Conservation (phyloP, 2,329 filamentous ascomycete genomes). For the Monilinia vaccinii-corymbosi region DNA sequence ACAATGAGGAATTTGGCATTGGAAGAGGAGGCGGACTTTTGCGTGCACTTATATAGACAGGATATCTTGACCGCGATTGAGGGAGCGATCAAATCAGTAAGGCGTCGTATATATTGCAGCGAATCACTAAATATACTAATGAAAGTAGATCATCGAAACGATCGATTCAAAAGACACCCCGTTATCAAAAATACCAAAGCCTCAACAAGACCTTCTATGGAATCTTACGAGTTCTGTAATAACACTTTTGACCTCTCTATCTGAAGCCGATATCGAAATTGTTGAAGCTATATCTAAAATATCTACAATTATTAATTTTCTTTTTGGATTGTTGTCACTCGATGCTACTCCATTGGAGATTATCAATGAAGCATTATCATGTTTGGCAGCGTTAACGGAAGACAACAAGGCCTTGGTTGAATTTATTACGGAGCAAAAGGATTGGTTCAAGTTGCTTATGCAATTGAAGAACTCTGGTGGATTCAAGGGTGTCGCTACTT, state of each 20-base stretch:
- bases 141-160: slow-evolving; percentile 25
- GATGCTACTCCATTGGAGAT: slow-evolving; percentile 32
- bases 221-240: slow-evolving; percentile 46
- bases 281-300: slow-evolving; percentile 44
- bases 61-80: slow-evolving; percentile 53
- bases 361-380: slow-evolving; percentile 41
- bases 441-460: slow-evolving; percentile 42
- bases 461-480: slow-evolving; percentile 39
- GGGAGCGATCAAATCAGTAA: slow-evolving; percentile 44
- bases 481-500: slow-evolving; percentile 45
- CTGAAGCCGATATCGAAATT: slow-evolving; percentile 52
- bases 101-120: slow-evolving; percentile 17
- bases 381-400: slow-evolving; percentile 49
- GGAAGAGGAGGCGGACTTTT: slow-evolving; percentile 59
- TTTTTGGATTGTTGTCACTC: slow-evolving; percentile 43
- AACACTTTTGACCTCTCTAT: slow-evolving; percentile 43
- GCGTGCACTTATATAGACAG: slow-evolving; percentile 52
- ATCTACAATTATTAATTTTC: slow-evolving; percentile 40
- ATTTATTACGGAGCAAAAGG: slow-evolving; percentile 42
- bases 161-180: slow-evolving; percentile 30
- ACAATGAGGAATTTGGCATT: slow-evolving; percentile 52
- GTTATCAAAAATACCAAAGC: slow-evolving; percentile 41
- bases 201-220: slow-evolving; percentile 45
- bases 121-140: slow-evolving; percentile 5
- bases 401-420: slow-evolving; percentile 47